These are phyloP conservation scores for Podaxis mareebaensis DNA, from an alignment of 768 basidiomycete species.

Conservation along the genomic window DNA sequence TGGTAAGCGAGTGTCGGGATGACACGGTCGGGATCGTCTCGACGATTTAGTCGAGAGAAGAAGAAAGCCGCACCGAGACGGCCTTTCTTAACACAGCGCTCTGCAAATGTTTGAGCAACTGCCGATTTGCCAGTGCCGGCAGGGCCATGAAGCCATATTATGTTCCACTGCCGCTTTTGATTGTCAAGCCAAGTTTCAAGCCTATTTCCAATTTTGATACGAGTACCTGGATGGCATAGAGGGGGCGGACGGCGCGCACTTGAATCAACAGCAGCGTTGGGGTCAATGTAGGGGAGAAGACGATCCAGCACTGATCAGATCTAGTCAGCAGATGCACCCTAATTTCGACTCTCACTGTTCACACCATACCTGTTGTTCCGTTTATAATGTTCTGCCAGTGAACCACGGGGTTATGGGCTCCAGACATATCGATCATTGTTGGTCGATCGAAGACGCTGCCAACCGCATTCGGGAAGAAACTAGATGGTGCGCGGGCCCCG, in stretches of 20 bases:
- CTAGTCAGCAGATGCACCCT: neutral
- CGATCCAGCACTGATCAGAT: neutral
- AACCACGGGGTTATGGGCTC: neutral
- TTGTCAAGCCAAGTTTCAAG: neutral
- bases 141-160: slow-evolving; percentile 10
- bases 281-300: neutral
- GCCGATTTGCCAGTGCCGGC: slow-evolving; percentile 12
- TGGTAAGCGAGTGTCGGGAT: slow-evolving; percentile 6
- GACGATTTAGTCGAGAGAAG: neutral
- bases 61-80: slow-evolving; percentile 12
- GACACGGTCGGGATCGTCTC: neutral
- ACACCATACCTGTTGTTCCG: too few relatives aligned
- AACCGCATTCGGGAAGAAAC: too few relatives aligned
- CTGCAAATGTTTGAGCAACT: neutral
- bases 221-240: neutral
- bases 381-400: neutral
- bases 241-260: neutral
- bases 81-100: neutral
- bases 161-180: neutral
- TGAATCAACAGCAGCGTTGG: neutral
- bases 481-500: too few relatives aligned
- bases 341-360: too few relatives aligned
- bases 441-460: neutral
- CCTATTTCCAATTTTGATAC: neutral
- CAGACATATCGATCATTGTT: neutral